phyloP scores from a whole-genome alignment of 768 basidiomycete genomes.

The Coprinopsis cinerea region DNA sequence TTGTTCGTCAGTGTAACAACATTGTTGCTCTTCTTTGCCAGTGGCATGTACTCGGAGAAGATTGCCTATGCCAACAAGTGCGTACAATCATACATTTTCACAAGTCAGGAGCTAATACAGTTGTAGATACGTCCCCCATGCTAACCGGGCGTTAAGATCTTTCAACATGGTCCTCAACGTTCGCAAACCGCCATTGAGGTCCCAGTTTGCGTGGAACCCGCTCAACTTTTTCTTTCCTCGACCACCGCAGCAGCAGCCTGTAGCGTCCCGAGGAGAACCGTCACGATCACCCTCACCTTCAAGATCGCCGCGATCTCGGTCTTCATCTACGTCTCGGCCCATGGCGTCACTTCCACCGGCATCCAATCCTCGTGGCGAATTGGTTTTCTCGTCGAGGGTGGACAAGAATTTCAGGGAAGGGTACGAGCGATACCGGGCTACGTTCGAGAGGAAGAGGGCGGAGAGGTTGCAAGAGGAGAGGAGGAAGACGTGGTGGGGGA shows the following conservation, averaged over 20 bases:
- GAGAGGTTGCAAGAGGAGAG: conserved; percentile 45
- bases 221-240: conserved; percentile 55
- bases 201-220: conserved; percentile 50
- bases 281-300: conserved; percentile 32
- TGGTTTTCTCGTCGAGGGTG: conserved; percentile 91
- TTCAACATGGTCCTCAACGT: conserved; percentile 98
- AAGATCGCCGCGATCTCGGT: conserved; percentile 28
- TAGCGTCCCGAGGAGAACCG: conserved; percentile 20
- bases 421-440: conserved; percentile 86
- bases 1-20: conserved; percentile 88
- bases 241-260: conserved; percentile 20
- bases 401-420: conserved; percentile 78
- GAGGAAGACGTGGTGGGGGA: conserved; percentile 26
- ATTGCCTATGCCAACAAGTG: conserved; percentile 95
- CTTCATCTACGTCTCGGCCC: conserved; percentile 39
- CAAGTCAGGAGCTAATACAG: background rate
- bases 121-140: conserved; percentile 91
- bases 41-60: conserved; percentile 94
- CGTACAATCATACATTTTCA: conserved; percentile 22
- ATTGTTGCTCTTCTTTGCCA: conserved; percentile 90
- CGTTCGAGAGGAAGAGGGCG: conserved; percentile 76
- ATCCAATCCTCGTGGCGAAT: conserved; percentile 87
- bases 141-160: conserved; percentile 84
- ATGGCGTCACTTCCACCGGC: conserved; percentile 86
- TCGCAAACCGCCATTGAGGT: conserved; percentile 67